phyloP scores from a whole-genome alignment of 164 flowering plant species.

The Vitis cinerea region DNA sequence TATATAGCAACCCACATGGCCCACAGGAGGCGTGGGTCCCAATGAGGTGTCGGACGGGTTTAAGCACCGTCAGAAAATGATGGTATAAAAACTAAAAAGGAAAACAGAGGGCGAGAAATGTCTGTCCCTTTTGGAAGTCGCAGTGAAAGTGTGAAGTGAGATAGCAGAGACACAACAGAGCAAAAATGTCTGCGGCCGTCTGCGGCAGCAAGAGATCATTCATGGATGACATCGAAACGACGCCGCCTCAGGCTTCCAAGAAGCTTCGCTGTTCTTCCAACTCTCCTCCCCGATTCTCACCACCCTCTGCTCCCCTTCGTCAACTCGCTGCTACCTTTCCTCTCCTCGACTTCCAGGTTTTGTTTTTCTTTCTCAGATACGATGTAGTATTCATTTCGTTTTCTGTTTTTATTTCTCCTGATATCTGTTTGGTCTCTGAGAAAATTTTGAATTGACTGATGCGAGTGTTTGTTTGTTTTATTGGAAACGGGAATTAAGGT shows the following conservation, averaged over 20 bases:
- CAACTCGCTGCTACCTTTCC: constrained; percentile 5
- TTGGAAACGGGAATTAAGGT: not conserved
- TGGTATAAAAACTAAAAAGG: too few relatives aligned
- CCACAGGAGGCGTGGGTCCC: too few relatives aligned
- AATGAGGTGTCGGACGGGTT: too few relatives aligned
- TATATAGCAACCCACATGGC: too few relatives aligned
- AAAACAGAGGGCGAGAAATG: too few relatives aligned
- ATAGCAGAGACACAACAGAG: not conserved
- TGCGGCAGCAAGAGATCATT: constrained; percentile 57
- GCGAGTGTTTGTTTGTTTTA: not conserved
- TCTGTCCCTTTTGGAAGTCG: too few relatives aligned
- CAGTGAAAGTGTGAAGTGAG: not conserved
- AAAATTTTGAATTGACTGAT: not conserved
- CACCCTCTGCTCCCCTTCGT: constrained; percentile 12
- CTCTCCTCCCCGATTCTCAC: constrained; percentile 27
- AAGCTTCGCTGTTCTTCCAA: constrained; percentile 39
- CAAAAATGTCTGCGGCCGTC: constrained; percentile 41
- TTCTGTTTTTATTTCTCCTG: not conserved
- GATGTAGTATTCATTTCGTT: too few relatives aligned
- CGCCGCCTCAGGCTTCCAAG: constrained; percentile 44
- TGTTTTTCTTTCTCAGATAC: constrained; percentile 19
- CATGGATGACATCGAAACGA: constrained; percentile 41
- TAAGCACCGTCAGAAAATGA: too few relatives aligned
- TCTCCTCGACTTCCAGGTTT: constrained; percentile 32
- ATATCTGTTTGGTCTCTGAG: not conserved